phyloP scores from a whole-genome alignment of 2,329 filamentous ascomycete genomes.

The Lojkania enalia region DNA sequence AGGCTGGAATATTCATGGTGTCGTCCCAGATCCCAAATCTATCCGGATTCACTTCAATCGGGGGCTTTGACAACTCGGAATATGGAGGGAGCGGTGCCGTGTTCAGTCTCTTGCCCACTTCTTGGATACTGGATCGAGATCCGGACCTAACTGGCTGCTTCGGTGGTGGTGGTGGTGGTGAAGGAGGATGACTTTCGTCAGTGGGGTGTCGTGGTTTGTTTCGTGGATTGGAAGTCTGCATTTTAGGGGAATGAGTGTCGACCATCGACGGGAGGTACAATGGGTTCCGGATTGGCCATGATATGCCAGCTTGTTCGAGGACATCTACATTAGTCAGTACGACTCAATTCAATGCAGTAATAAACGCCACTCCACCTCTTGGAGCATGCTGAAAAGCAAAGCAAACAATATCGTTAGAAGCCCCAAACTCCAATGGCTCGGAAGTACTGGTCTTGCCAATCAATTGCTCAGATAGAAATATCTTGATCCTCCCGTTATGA shows the following conservation, averaged over 20 bases:
- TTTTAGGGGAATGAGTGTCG: slow-evolving; percentile 5
- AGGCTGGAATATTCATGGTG: not conserved
- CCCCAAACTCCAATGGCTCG: slow-evolving; percentile 35
- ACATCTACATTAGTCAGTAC: slow-evolving; percentile 58
- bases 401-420: slow-evolving; percentile 71
- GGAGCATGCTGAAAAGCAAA: slow-evolving; percentile 89
- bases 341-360: not conserved
- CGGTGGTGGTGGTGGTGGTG: slow-evolving; percentile 5
- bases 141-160: not conserved
- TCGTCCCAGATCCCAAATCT: not conserved
- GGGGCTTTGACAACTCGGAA: slow-evolving; percentile 19
- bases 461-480: slow-evolving; percentile 72
- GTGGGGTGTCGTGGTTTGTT: not conserved
- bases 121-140: slow-evolving; percentile 14
- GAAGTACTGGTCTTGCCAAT: slow-evolving; percentile 46
- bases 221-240: not conserved
- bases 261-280: slow-evolving; percentile 25
- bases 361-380: slow-evolving; percentile 60
- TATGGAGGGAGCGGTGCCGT: slow-evolving; percentile 21
- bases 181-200: not conserved
- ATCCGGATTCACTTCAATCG: slow-evolving; percentile 5
- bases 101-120: slow-evolving; percentile 21
- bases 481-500: slow-evolving; percentile 72
- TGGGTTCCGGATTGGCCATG: slow-evolving; percentile 67
- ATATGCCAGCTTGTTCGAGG: slow-evolving; percentile 72